Percentiles rank a stretch among this genome's conserved stretches.
Evolutionary conservation across 345 rosid species (phyloP).

Genomic region (Linum lewisii): DNA sequence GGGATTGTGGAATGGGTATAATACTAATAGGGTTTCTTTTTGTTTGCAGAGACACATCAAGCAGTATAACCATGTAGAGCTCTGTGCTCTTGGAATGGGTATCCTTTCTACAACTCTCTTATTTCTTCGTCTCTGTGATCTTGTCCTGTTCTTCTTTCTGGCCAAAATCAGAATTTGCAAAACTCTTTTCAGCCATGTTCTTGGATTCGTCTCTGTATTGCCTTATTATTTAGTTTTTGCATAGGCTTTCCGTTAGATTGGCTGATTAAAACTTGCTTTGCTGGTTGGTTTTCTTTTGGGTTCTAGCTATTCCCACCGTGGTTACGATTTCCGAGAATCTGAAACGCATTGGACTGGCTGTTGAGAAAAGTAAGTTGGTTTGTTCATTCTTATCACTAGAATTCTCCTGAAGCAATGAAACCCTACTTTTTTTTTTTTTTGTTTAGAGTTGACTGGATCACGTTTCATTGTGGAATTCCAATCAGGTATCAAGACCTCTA

Average conservation of each 20-base stretch:
- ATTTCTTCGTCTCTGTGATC: neutral
- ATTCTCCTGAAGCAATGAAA: neutral
- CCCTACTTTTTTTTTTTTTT: too few species aligned
- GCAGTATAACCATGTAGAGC: constrained; percentile 28
- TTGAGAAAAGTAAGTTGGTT: constrained; percentile 14
- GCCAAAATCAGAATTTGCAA: neutral
- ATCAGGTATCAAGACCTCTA: constrained; percentile 19
- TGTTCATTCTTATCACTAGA: neutral
- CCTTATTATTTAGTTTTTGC: too few species aligned
- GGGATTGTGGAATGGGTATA: neutral
- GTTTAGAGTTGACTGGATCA: neutral
- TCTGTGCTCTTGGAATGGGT: constrained; percentile 34
- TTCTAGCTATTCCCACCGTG: constrained; percentile 31
- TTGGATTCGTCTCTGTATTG: too few species aligned
- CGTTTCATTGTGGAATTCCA: constrained; percentile 2
- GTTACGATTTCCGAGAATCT: constrained; percentile 28
- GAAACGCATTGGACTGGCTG: constrained; percentile 24
- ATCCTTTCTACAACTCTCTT: constrained; percentile 5
- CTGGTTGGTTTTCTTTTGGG: neutral
- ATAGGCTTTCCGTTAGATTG: too few species aligned
- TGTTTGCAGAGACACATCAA: constrained; percentile 23
- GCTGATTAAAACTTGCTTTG: neutral
- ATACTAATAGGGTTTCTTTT: too few species aligned
- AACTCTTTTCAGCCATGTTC: neutral
- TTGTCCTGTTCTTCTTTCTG: too few species aligned